Evolutionary conservation across 495 filamentous ascomycete genomes (phyloP), one percentile per base, ranked within the genome.

Genomic region (Parathielavia appendiculata): DNA sequence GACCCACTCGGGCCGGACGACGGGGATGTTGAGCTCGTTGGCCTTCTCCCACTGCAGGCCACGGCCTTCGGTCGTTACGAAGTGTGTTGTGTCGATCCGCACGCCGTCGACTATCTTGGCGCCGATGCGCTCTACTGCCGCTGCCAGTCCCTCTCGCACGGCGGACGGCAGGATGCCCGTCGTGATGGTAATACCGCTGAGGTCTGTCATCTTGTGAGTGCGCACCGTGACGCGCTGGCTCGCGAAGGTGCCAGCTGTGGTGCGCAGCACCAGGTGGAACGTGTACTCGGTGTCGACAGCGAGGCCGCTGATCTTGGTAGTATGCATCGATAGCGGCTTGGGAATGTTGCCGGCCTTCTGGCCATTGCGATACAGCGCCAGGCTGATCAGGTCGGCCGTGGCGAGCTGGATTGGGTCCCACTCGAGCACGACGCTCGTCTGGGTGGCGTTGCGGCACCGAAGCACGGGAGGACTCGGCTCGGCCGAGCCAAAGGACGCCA

Each of bases 121-220:
- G 38, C 95, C 93, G 58, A 99, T 95, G 54, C 91, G 80, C 62
- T 95, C 86, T 20, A 96, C 78, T 4, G 91, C 87, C 19, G 77
- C 79, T 20, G 81, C 74, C 1, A 99, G 81, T 43, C 80, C 83
- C 55, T 96, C 91, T 60, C 85, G 82, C 46, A 86, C 79, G 35
- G 84, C 80, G 7, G 87, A 76, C 2, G 91, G 88, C 60, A 99
- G 78, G 57, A 95, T 81, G 19, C 93, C 93, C 6, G 91, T 87
- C 13, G 92, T 97, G 55, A 99, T 88, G 12, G 95, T 97, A 70
- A 99, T 95, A 48, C 93, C 93, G 53, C 86, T 90, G 48, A 99
- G 78, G 72, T 99, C 93, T 30, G 93, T 97, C 95, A 97, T 97
- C 78, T 97, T 96, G 75, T 97, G 95, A 44, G 93, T 99, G 60